Percentiles rank a stretch among this genome's conserved stretches.
Conservation (phyloP, 2,329 filamentous ascomycete species). For the Neonectria faginata region DNA sequence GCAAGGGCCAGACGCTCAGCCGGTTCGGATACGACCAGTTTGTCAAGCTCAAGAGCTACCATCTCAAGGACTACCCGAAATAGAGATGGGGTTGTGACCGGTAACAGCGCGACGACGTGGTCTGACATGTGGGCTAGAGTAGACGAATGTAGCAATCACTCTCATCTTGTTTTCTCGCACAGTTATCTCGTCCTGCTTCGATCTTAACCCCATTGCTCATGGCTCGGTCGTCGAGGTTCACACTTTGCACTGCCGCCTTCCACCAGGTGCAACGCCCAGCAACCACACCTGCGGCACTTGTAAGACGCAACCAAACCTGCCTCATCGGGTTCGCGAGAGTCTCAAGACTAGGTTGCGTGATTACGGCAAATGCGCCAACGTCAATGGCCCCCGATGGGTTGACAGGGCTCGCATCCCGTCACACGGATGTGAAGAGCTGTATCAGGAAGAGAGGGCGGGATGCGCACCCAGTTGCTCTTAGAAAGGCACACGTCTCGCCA, state of each 20-base stretch:
- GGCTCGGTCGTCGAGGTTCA: slow-evolving; percentile 3
- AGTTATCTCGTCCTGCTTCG: neutral
- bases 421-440: neutral
- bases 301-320: slow-evolving; percentile 1
- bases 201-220: slow-evolving; percentile 2
- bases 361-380: neutral
- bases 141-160: slow-evolving; percentile 19
- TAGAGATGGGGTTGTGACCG: slow-evolving; percentile 46
- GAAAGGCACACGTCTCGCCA: neutral
- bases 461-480: neutral
- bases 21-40: slow-evolving; percentile 95
- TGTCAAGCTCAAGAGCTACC: slow-evolving; percentile 95
- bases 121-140: neutral
- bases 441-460: neutral
- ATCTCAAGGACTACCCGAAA: slow-evolving; percentile 84
- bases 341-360: neutral
- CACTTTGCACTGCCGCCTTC: slow-evolving; percentile 9
- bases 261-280: slow-evolving; percentile 18
- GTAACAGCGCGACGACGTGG: neutral
- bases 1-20: slow-evolving; percentile 90
- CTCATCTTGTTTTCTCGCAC: slow-evolving; percentile 5
- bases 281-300: neutral
- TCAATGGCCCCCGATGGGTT: neutral
- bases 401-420: neutral
- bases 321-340: neutral